Evolutionary conservation across 768 basidiomycete species (phyloP).

Genomic region (Scleroderma citrinum): DNA sequence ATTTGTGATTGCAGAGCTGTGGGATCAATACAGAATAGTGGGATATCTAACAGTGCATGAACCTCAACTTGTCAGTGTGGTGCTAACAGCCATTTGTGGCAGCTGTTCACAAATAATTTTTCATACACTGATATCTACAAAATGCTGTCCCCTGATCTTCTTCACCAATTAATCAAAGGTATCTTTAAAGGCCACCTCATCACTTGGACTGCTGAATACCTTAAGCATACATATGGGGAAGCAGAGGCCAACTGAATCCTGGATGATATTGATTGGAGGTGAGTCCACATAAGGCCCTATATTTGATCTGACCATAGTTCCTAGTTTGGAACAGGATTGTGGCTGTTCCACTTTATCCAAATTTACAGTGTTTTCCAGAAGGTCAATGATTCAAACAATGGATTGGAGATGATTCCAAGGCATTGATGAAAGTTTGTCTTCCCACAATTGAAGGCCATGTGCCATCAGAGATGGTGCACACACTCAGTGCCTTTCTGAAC

Average conservation of each 20-base stretch:
- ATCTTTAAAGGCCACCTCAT: slow-evolving; percentile 12
- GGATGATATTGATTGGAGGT: too few relatives aligned
- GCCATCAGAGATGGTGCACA: slow-evolving; percentile 4
- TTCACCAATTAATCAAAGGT: slow-evolving; percentile 9
- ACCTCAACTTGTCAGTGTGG: background rate
- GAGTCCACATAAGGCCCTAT: background rate
- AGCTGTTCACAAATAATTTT: background rate
- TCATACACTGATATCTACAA: background rate
- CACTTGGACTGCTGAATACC: slow-evolving; percentile 4
- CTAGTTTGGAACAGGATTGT: slow-evolving; percentile 9
- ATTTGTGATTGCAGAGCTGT: background rate
- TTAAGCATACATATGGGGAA: slow-evolving; percentile 1
- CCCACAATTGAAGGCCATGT: slow-evolving; percentile 10
- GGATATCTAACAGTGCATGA: background rate
- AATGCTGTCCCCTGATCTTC: background rate
- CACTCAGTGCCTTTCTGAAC: slow-evolving; percentile 21
- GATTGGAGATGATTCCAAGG: slow-evolving; percentile 18
- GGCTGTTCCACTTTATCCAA: background rate
- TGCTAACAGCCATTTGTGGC: background rate
- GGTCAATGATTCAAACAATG: slow-evolving; percentile 16
- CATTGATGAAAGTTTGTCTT: slow-evolving; percentile 16
- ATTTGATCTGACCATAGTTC: background rate
- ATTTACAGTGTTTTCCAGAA: slow-evolving; percentile 11
- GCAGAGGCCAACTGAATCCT: background rate
- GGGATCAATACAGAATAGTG: background rate